Evolutionary conservation across 192 early-diverging fungal species (phyloP), one percentile per base, ranked within the genome.

Genomic region (Mortierella hygrophila): DNA sequence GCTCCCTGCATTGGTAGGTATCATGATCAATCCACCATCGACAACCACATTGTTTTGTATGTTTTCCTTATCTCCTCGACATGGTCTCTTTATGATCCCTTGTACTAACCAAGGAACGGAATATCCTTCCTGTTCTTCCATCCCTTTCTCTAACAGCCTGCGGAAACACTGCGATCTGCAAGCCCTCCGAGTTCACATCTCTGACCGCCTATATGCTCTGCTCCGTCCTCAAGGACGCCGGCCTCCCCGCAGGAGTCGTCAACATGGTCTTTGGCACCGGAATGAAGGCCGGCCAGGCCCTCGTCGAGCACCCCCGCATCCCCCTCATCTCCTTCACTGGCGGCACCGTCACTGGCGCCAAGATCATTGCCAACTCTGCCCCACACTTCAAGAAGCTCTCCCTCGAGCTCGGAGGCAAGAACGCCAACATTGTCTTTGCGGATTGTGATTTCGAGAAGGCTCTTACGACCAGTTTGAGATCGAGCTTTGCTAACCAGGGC

Each of bases 401-500:
- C 0, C 77, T 97, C 20, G 96, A 97, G 81, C 88, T 97, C 3
- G 90, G 93, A 70, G 96, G 96, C 60, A 97, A 97, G 85, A 96
- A 95, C 83, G 94, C 95, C 32, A 93, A 91, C 88, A 83, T 94
- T 71, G 81, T 96, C 18, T 96, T 95, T 88, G 91, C 80, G 41
- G 95, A 96, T 84, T 92, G 91, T 77, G 85, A 95, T 79, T 88
- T 95, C 37, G 92, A 94, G 18, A 72, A 90, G 70, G 91, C 93
- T 0, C 79, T 95, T 16, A 83, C 82, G 20, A 93, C 91, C 7
- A 90, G 89, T 23, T 65, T 97, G 32, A 84, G 90, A 2, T 88
- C 91, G 4, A 85, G 90, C 8, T 97, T 94, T 88, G 82, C 88
- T 23, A 97, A 96, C 88, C 94, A 97, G 69, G 96, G 96, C 32